Base-by-base conservation (phyloP, 805 yeast species). In the Brettanomyces bruxellensis region DNA sequence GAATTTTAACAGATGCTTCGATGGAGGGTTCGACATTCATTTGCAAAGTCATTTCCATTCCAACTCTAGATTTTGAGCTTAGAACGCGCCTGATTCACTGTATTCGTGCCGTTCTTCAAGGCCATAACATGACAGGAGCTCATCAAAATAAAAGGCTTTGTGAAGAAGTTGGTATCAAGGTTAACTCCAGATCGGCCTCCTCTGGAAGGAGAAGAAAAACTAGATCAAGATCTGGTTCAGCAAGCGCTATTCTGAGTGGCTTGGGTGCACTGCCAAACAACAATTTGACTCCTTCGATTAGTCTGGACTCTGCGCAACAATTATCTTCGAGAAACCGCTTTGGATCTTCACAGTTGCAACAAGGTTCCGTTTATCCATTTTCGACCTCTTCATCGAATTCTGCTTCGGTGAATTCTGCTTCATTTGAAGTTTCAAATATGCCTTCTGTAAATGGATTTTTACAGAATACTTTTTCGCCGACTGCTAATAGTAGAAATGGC, bases 111-210 rank as follows among this genome's bases (percentile, higher is more conserved):
- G 76, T 81, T 5, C 67, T 90, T 47, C 65, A 79, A 38, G 84
- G 83, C 42, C 63, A 76, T 55, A 78, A 77, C 48, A 71, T 83
- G 36, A 55, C 69, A 40, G 40, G 40, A 14, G 12, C 14, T 13
- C 95, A 86, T 60, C 86, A 84, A 34, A 86, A 87, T 64, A 86
- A 86, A 59, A 79, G 95, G 52, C 70, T 93, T 47, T 76, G 90
- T 75, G 98, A 91, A 55, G 98, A 91, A 63, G 91, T 89, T 51
- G 97, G 97, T 3, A 68, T 90, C 44, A 66, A 62, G 41, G 18
- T 24, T 18, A 22, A 18, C 34, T 3, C 45, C 4, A 49, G 49
- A 39, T 38, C 46, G 18, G 38, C 51, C 6, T 48, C 59, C 12
- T 18, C 46, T 23, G 38, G 42, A 8, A 52, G 57, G 39, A 59